Evolutionary conservation across 768 basidiomycete species (phyloP), one percentile per base, ranked within the genome.

Genomic region (Hysterangium stoloniferum): DNA sequence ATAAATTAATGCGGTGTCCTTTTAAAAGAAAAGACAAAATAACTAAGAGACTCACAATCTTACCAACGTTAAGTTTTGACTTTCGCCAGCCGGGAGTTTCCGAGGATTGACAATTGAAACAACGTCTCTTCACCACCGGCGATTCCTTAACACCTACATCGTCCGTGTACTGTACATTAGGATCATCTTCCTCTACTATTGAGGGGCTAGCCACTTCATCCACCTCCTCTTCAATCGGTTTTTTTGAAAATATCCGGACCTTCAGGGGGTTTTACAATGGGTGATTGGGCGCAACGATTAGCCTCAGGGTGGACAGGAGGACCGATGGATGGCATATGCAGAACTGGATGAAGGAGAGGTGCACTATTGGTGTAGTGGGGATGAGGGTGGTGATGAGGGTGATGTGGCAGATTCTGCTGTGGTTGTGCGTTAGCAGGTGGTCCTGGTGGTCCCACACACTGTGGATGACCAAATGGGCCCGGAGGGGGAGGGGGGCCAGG

Each of bases 71-170:
- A 11, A 50, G 38, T 29, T 50, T 50, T 24, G 48, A 50, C 36
- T 50, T 50, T 3, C 48, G 33, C 48, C 48, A 50, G 35, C 48
- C 41, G 22, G 48, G 48, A 11, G 48, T 37, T 22, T 50, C 20
- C n/a, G 29, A 25, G 3, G 36, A n/a, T 9, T 37, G 48, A 28
- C 48, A 50, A 33, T 50, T 50, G 29, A 27, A 41, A 29, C 48
- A 50, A 9, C 35, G 48, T 19, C 48, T 24, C 24, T 41, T 50
- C 1, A 50, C 20, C 4, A 29, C 7, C 5, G 35, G n/a, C 22
- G 48, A 27, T 33, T 50, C 48, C 29, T 50, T 50, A 9, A 50
- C 29, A 11, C 48, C 48, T 9, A 50, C 37, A 12, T 50, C 48
- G 31, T 40, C 36, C 4, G 48, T 50, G 20, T 50, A 50, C 20